Evolutionary conservation across 257 asterid genomes (phyloP), one percentile per base, ranked within the genome.

Genomic region (Echium plantagineum): DNA sequence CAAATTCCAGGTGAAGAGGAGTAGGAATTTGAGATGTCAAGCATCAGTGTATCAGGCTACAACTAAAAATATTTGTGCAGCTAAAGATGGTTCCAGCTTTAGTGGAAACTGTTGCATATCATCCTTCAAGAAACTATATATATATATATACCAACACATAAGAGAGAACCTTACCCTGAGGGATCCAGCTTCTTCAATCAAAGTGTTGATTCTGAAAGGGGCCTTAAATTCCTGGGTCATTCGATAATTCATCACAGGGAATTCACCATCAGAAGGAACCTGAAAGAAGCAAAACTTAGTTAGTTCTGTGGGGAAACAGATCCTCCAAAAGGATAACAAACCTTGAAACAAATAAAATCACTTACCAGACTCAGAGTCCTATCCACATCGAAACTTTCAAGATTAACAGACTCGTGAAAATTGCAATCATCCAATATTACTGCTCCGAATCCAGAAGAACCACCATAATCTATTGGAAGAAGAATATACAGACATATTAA

Each of bases 221-320:
- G 99, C 97, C 81, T 93, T 93, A 80, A 93, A 89, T 81, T 93
- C 99, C 77, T 93, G 97, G 38, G 99, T 89, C 69, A 93, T 89
- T 58, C 99, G 96, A 76, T 93, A 93, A 70, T 93, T 93, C 99
- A 93, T 93, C 68, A 93, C 99, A 58, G 99, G 97, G 72, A 93
- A 93, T 66, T 93, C 99, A 71, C 99, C 99, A 74, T 89, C 99
- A 21, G 96, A 82, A 10, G 99, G 99, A 54, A 93, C 96, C 99
- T 93, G 75, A 74, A 66, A 61, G 59, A 51, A 30, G 60, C 61
- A 65, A 58, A 19, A 61, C 38, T 70, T 58, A 21, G 68, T 19
- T 21, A 52, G 21, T 54, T 58, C 17, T 24, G 22, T 51, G 24
- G 53, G 55, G 13, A 46, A 66, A 57, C 51, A 72, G 32, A 3